A percentile compares a stretch with the other conserved stretches of the same genome.
Conservation (phyloP, 139 green algal species). For the Protoeuglena noctilucae region DNA sequence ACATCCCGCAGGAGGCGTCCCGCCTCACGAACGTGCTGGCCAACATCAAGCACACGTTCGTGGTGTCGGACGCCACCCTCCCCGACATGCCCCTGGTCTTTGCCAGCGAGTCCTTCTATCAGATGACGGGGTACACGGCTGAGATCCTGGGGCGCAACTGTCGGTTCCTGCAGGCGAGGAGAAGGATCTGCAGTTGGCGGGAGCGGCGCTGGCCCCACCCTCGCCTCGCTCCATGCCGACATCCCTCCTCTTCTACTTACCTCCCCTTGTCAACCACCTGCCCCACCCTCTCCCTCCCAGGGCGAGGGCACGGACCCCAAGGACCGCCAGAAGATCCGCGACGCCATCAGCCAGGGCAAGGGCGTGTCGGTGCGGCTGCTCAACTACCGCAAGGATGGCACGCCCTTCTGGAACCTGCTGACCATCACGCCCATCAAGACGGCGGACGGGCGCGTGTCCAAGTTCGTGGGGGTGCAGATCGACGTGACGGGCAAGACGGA, state of each 20-base stretch:
- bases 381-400: conserved; percentile 83
- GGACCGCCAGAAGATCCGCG: conserved; percentile 60
- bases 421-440: conserved; percentile 84
- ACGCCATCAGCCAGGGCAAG: conserved; percentile 45
- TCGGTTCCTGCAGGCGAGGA: conserved; percentile 22
- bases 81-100: conserved; percentile 90
- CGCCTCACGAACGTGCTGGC: conserved; percentile 67
- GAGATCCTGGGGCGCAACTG: conserved; percentile 93
- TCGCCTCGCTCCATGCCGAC: background rate
- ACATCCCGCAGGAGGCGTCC: conserved; percentile 28
- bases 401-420: conserved; percentile 92
- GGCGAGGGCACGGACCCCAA: conserved; percentile 81
- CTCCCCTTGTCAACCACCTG: conserved; percentile 1
- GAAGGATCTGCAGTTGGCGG: no score
- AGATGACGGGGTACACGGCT: conserved; percentile 86
- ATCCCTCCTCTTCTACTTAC: no score
- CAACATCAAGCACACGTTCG: conserved; percentile 74
- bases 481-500: conserved; percentile 92
- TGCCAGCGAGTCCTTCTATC: conserved; percentile 78
- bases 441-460: conserved; percentile 63
- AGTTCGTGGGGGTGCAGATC: conserved; percentile 81
- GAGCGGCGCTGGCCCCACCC: no score
- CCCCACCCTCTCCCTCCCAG: conserved; percentile 38
- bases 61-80: conserved; percentile 79
- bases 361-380: conserved; percentile 56